These are phyloP conservation scores for Chlorella sp. DNA, from an alignment of 139 green algal genomes.

Conservation along the genomic window DNA sequence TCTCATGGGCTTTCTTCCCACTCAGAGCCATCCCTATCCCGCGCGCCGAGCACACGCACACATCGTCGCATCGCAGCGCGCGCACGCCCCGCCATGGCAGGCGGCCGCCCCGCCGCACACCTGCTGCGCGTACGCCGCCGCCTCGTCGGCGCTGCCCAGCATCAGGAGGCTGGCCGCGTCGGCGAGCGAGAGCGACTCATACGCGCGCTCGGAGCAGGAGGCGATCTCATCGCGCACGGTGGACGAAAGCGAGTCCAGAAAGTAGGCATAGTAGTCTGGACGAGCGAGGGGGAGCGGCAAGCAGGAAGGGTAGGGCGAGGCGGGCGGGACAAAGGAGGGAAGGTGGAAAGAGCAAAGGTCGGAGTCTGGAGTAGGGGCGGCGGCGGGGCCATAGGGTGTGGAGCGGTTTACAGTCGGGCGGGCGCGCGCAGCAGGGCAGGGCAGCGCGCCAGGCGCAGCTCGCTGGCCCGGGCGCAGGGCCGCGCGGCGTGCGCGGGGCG, in stretches of 20 bases:
- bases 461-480: neutral
- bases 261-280: constrained; percentile 61
- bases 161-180: constrained; percentile 85
- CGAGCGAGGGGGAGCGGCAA: neutral
- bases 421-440: neutral
- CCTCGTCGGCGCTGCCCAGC: constrained; percentile 63
- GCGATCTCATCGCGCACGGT: constrained; percentile 95
- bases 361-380: neutral
- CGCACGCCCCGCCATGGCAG: neutral
- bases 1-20: neutral
- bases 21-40: neutral
- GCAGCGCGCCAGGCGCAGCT: neutral
- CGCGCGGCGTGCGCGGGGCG: too few species aligned
- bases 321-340: neutral
- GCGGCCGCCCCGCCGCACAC: constrained; percentile 8
- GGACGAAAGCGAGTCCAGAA: constrained; percentile 78
- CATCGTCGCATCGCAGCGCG: too few species aligned
- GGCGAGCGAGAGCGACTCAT: constrained; percentile 63
- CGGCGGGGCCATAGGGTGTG: neutral
- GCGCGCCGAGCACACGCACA: neutral
- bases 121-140: constrained; percentile 64
- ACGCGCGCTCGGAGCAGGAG: constrained; percentile 88
- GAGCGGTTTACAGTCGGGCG: too few species aligned
- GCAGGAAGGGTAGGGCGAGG: neutral
- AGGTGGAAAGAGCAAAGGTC: neutral